Base-by-base conservation (phyloP, 2,329 filamentous ascomycete genomes). In the Nemania sp. region DNA sequence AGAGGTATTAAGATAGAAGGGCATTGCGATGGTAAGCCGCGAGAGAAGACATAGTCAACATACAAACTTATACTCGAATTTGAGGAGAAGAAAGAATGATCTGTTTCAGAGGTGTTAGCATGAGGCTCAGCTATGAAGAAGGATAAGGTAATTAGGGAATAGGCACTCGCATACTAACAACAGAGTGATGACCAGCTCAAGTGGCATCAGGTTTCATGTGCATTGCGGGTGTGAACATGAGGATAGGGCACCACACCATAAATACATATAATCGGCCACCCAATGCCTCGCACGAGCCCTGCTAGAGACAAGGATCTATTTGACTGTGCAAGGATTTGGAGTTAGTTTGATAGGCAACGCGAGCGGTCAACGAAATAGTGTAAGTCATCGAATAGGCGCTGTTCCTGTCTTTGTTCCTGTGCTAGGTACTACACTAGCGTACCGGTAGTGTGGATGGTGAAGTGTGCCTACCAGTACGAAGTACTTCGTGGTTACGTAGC, bases 361-460 rank as follows among this genome's bases (percentile, higher is more conserved):
- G 43, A 42, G 36, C 37, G 39, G 50, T 42, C 36, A 48, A 28
- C 43, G 30, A 37, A 28, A n/a, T n/a, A n/a, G n/a, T n/a, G n/a
- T n/a, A n/a, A n/a, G n/a, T n/a, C n/a, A n/a, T n/a, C n/a, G n/a
- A n/a, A n/a, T n/a, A n/a, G n/a, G n/a, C n/a, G n/a, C n/a, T n/a
- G n/a, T n/a, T n/a, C n/a, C n/a, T n/a, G n/a, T n/a, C n/a, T n/a
- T n/a, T n/a, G n/a, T n/a, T n/a, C n/a, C n/a, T n/a, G n/a, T n/a
- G n/a, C n/a, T n/a, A n/a, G n/a, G n/a, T n/a, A n/a, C n/a, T n/a
- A n/a, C n/a, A n/a, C n/a, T n/a, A n/a, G n/a, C n/a, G n/a, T n/a
- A n/a, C n/a, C n/a, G n/a, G n/a, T n/a, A n/a, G n/a, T n/a, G n/a
- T n/a, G n/a, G n/a, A n/a, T n/a, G n/a, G n/a, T n/a, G n/a, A n/a